phyloP scores from a whole-genome alignment of 352 stramenopile genomes.

The Phytophthora ohioensis region DNA sequence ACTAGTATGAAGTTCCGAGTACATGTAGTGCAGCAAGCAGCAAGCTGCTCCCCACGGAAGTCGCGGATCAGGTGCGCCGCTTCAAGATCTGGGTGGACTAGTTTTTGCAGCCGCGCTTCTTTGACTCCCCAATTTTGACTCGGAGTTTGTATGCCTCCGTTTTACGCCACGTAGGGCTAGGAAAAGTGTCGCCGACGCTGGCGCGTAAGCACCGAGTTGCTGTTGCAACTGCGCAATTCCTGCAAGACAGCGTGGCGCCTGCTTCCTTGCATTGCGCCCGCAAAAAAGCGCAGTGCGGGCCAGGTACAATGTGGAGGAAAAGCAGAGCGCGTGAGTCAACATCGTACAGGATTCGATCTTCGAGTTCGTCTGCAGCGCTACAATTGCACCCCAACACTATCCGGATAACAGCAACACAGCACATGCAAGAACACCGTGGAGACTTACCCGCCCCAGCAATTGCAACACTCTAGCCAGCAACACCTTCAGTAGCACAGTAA shows the following conservation, averaged over 20 bases:
- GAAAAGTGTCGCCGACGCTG: constrained; percentile 1
- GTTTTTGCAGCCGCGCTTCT: background rate
- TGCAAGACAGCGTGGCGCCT: background rate
- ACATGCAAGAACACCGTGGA: background rate
- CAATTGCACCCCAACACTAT: too few relatives aligned
- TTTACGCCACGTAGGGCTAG: constrained; percentile 10
- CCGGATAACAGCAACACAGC: background rate
- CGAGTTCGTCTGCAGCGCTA: background rate
- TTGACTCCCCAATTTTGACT: too few relatives aligned
- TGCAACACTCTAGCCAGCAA: background rate
- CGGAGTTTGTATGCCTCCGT: too few relatives aligned
- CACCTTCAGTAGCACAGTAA: background rate
- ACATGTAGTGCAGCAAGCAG: too few relatives aligned
- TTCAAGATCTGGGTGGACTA: constrained; percentile 1
- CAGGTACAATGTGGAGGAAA: background rate
- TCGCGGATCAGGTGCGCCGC: too few relatives aligned
- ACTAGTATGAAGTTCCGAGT: too few relatives aligned
- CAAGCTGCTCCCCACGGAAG: too few relatives aligned
- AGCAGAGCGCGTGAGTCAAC: constrained; percentile 7
- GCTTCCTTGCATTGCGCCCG: too few relatives aligned
- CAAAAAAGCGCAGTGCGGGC: background rate
- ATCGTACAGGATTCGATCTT: background rate
- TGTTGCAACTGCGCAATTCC: too few relatives aligned
- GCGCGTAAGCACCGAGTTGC: constrained; percentile 6
- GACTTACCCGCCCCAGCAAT: background rate